phyloP scores from a whole-genome alignment of 2,329 filamentous ascomycete genomes.

The Phaeosphaeriaceae sp. region DNA sequence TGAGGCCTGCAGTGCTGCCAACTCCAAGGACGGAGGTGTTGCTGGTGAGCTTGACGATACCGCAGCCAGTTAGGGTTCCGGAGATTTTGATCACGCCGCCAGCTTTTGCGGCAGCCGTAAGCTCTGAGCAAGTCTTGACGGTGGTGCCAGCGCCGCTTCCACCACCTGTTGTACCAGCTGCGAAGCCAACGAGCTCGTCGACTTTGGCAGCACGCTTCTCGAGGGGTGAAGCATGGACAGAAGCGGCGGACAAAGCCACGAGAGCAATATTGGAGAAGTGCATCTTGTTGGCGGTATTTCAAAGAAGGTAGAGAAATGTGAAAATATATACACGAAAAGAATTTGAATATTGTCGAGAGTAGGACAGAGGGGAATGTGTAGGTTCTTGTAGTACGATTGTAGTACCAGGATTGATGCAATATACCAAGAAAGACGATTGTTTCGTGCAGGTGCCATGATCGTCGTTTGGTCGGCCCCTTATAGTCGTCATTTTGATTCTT shows the following conservation, averaged over 20 bases:
- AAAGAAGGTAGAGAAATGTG: neutral
- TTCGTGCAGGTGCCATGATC: conserved; percentile 13
- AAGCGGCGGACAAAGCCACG: conserved; percentile 33
- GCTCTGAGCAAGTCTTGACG: conserved; percentile 59
- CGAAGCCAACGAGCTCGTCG: conserved; percentile 53
- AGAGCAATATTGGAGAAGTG: conserved; percentile 34
- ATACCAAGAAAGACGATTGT: conserved; percentile 14
- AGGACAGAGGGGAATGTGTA: neutral
- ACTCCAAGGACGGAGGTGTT: conserved; percentile 49
- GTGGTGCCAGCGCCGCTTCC: conserved; percentile 62
- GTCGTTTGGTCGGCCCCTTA: conserved; percentile 20
- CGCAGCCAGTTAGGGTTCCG: conserved; percentile 39
- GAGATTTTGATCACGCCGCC: conserved; percentile 45
- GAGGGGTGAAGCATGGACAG: conserved; percentile 29
- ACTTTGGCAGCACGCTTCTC: conserved; percentile 36
- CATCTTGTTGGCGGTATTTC: conserved; percentile 18
- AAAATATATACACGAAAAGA: neutral
- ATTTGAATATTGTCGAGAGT: neutral
- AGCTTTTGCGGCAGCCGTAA: conserved; percentile 57
- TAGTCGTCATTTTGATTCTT: conserved; percentile 5
- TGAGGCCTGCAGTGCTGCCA: conserved; percentile 49
- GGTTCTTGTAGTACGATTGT: neutral
- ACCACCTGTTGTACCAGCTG: conserved; percentile 63
- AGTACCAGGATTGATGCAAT: conserved; percentile 10
- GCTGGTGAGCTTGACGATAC: conserved; percentile 33